phyloP scores from a whole-genome alignment of 306 rosid species.

The Prunus davidiana region DNA sequence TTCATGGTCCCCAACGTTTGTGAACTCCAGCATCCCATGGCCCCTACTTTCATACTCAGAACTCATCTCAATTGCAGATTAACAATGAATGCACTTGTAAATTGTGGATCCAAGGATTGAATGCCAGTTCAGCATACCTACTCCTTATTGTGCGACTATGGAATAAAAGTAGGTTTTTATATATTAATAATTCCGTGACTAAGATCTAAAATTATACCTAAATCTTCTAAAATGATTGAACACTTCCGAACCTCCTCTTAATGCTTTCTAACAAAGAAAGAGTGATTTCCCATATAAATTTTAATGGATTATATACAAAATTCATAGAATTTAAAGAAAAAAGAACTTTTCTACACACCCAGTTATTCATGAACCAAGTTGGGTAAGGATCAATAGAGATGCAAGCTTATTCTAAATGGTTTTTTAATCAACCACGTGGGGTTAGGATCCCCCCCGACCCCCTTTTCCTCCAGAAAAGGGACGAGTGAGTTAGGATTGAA shows the following conservation, averaged over 20 bases:
- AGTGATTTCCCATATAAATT: neutral
- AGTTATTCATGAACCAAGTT: neutral
- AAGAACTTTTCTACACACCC: neutral
- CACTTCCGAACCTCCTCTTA: neutral
- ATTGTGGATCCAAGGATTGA: no score
- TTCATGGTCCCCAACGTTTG: no score
- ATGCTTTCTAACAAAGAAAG: neutral
- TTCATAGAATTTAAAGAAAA: neutral
- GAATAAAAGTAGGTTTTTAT: no score
- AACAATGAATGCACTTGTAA: no score
- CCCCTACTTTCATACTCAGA: no score
- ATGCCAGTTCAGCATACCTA: no score
- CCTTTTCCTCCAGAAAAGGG: neutral
- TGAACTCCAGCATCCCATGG: no score
- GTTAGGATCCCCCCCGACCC: neutral
- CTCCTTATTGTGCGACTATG: no score
- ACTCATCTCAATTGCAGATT: no score
- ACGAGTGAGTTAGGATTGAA: neutral
- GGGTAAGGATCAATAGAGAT: neutral
- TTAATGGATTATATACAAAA: neutral
- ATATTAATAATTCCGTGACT: no score
- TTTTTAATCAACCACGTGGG: neutral
- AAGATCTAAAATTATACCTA: neutral
- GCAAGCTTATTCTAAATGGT: neutral
- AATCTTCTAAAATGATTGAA: neutral